Percentiles rank a stretch among this genome's conserved stretches.
phyloP scores from a whole-genome alignment of 352 stramenopile genomes.

The Plasmopara muralis region DNA sequence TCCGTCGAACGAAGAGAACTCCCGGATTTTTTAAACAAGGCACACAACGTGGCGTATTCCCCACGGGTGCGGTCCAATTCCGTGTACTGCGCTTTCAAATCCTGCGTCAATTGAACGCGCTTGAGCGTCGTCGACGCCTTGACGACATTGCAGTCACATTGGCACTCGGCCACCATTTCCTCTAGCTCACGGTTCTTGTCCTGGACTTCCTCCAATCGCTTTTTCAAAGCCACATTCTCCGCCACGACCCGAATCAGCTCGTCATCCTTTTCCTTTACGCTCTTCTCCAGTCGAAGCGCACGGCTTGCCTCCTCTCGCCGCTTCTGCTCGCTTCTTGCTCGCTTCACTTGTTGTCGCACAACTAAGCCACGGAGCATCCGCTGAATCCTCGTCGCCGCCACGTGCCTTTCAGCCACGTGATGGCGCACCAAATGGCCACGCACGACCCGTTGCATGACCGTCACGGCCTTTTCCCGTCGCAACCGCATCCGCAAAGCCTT shows the following conservation, averaged over 20 bases:
- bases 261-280: conserved; percentile 3
- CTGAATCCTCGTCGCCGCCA: conserved; percentile 3
- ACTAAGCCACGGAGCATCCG: background rate
- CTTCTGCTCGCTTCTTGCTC: conserved; percentile 12
- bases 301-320: conserved; percentile 17
- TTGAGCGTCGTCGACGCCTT: conserved; percentile 50
- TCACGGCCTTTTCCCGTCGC: conserved; percentile 27
- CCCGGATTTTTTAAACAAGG: conserved; percentile 41
- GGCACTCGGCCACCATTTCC: conserved; percentile 46
- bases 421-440: conserved; percentile 26
- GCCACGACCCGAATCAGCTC: conserved; percentile 26
- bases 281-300: conserved; percentile 30
- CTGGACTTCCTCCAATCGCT: conserved; percentile 53
- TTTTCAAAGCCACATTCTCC: conserved; percentile 38
- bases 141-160: conserved; percentile 46
- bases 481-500: conserved; percentile 25
- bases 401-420: conserved; percentile 15
- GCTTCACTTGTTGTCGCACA: conserved; percentile 4
- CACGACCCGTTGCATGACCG: conserved; percentile 26
- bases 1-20: conserved; percentile 42
- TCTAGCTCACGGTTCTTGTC: conserved; percentile 56
- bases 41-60: conserved; percentile 43
- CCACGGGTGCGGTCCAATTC: conserved; percentile 32
- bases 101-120: conserved; percentile 49
- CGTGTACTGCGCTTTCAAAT: conserved; percentile 42